Base-by-base conservation (phyloP, 148 eudicot genomes). In the Chenopodium suecicum region DNA sequence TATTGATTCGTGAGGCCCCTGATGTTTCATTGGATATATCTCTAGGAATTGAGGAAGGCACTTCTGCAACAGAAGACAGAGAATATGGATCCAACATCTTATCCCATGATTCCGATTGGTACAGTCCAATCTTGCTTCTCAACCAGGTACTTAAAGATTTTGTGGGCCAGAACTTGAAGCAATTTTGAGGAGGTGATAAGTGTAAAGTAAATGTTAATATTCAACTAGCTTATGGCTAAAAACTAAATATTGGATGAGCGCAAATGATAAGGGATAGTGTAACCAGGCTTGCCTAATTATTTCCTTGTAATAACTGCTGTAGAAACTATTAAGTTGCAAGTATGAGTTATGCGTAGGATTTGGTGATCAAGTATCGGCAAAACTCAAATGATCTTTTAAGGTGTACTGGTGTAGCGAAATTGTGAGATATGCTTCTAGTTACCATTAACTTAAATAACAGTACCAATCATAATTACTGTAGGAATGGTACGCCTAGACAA, bases 401-500 rank as follows among this genome's bases (percentile, higher is more conserved):
- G 7, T 20, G 47, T 41, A 8, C 5, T 22, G 16, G 7, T 20
- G 23, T 41, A 19, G 13, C 9, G 16, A n/a, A 44, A 41, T 10
- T 31, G 5, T 32, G 1, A 37, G 46, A 34, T 37, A 9, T 37
- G 16, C 9, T 32, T 69, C 22, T 31, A 3, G 70, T 37, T 4
- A 67, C 37, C 5, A 11, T 27, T 69, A 65, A 31, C 69, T 73
- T 68, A n/a, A 27, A 19, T 83, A n/a, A 70, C 37, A 64, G 9
- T 70, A 25, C 68, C 32, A 34, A 16, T 37, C 77, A 48, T 68
- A 48, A 56, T 48, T 58, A 77, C 27, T 87, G 85, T 76, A 96
- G 99, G 88, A 96, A 96, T 75, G 99, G 99, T 79, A 92, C 99
- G 27, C 99, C 98, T 47, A 94, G 99, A 86, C 99, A 96, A 74